Percentiles rank a stretch among this genome's conserved stretches.
Conservation (phyloP, 805 yeast genomes). For the Wickerhamiella spandovensis region DNA sequence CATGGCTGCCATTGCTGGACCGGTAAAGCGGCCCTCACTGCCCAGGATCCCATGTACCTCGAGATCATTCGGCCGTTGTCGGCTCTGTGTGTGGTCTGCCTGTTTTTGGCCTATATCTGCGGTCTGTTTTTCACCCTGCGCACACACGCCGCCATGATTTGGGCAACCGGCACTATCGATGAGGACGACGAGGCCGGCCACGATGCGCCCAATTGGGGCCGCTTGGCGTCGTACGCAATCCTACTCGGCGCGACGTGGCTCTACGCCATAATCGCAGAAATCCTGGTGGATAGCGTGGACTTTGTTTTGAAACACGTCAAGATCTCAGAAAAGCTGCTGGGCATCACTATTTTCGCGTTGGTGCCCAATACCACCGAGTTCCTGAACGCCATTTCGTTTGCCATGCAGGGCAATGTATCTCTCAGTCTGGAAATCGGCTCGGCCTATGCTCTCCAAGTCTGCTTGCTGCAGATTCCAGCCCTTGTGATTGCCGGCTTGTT, state of each 20-base stretch:
- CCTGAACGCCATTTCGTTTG: slow-evolving; percentile 91
- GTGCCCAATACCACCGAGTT: slow-evolving; percentile 97
- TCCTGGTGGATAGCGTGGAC: slow-evolving; percentile 85
- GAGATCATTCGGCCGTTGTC: slow-evolving; percentile 72
- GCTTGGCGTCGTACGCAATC: slow-evolving; percentile 68
- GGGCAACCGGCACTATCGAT: slow-evolving; percentile 55
- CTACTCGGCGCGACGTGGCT: slow-evolving; percentile 70
- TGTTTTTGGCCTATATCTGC: slow-evolving; percentile 72
- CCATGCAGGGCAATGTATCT: slow-evolving; percentile 91
- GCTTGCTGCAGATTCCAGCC: slow-evolving; percentile 84
- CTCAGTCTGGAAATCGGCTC: slow-evolving; percentile 95
- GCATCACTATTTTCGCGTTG: slow-evolving; percentile 85
- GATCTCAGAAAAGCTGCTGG: slow-evolving; percentile 82
- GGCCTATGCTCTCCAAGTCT: slow-evolving; percentile 93
- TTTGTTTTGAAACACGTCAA: slow-evolving; percentile 65
- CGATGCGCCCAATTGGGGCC: slow-evolving; percentile 96
- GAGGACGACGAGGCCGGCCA: slow-evolving; percentile 53
- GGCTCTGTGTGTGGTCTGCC: slow-evolving; percentile 59
- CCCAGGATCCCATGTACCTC: slow-evolving; percentile 52
- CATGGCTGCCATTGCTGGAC: slow-evolving; percentile 33
- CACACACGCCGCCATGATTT: slow-evolving; percentile 92
- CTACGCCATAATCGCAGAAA: slow-evolving; percentile 90
- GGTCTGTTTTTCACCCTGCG: slow-evolving; percentile 88
- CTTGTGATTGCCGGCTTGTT: slow-evolving; percentile 63
- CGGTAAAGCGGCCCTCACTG: slow-evolving; percentile 53